Conservation (phyloP, 2,329 filamentous ascomycete species). For the Colletotrichum euphorbiae region DNA sequence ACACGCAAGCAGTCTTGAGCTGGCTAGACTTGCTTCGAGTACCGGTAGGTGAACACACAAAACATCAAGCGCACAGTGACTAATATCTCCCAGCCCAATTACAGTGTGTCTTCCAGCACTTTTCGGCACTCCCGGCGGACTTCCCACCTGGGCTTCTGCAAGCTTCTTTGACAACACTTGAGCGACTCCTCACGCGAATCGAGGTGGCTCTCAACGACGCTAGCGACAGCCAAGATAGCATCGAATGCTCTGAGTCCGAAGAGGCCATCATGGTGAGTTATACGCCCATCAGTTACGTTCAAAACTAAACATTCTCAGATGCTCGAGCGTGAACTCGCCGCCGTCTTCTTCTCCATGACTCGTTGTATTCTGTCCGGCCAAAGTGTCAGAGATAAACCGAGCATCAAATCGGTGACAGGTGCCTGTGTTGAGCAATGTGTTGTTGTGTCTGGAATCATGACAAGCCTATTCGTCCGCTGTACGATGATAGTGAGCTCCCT, state of each 20-base stretch:
- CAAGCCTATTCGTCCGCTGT: slow-evolving; percentile 57
- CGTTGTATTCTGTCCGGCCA: slow-evolving; percentile 50
- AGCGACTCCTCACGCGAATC: slow-evolving; percentile 59
- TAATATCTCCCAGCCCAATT: slow-evolving; percentile 54
- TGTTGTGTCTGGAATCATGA: slow-evolving; percentile 58
- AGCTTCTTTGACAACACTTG: slow-evolving; percentile 59
- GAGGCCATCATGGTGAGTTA: slow-evolving; percentile 58
- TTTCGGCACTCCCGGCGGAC: slow-evolving; percentile 55
- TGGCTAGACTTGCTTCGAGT: slow-evolving; percentile 63
- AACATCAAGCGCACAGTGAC: slow-evolving; percentile 31
- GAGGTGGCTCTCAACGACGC: slow-evolving; percentile 55
- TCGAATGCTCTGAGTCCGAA: slow-evolving; percentile 55
- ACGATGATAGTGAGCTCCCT: slow-evolving; percentile 53
- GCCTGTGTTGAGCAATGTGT: slow-evolving; percentile 59
- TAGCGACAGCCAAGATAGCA: slow-evolving; percentile 52
- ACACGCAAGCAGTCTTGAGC: slow-evolving; percentile 57
- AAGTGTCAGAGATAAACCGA: slow-evolving; percentile 26
- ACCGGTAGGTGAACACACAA: slow-evolving; percentile 48
- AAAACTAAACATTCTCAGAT: slow-evolving; percentile 46
- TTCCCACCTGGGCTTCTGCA: slow-evolving; percentile 63
- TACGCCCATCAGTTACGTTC: background rate
- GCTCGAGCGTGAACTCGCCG: slow-evolving; percentile 62
- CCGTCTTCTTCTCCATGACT: slow-evolving; percentile 61
- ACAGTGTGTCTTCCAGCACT: slow-evolving; percentile 62
- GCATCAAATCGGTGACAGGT: slow-evolving; percentile 32